phyloP scores from a whole-genome alignment of 2,329 filamentous ascomycete species.

The Proliferodiscus dingleyae region DNA sequence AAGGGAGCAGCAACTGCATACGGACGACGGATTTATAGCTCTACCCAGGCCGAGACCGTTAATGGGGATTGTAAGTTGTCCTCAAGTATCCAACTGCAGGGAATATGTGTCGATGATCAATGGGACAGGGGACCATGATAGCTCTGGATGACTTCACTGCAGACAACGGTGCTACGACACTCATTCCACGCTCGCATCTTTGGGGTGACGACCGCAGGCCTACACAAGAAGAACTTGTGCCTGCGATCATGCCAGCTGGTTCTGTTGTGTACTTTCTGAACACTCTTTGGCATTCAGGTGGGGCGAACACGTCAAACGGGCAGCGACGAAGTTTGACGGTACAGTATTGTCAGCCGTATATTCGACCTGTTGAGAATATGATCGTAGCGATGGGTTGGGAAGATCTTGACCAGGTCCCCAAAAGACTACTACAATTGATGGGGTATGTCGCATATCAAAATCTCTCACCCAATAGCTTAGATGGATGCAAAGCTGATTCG shows the following conservation, averaged over 20 bases:
- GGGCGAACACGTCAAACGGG: slow-evolving; percentile 22
- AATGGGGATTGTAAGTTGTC: slow-evolving; percentile 26
- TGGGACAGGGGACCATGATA: slow-evolving; percentile 28
- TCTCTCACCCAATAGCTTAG: too few species aligned
- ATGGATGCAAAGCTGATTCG: too few species aligned
- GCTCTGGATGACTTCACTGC: slow-evolving; percentile 29
- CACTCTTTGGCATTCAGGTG: slow-evolving; percentile 29
- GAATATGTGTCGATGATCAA: too few species aligned
- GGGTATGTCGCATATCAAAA: too few species aligned
- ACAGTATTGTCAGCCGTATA: slow-evolving; percentile 33
- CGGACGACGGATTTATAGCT: slow-evolving; percentile 30
- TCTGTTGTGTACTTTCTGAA: slow-evolving; percentile 30
- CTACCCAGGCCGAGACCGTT: slow-evolving; percentile 29
- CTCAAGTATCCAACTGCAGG: neutral
- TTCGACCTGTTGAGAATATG: slow-evolving; percentile 36
- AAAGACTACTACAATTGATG: slow-evolving; percentile 24
- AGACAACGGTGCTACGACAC: slow-evolving; percentile 28
- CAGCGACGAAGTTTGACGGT: slow-evolving; percentile 25
- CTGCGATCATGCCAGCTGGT: slow-evolving; percentile 29
- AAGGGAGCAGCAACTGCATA: slow-evolving; percentile 34
- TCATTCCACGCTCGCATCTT: slow-evolving; percentile 29
- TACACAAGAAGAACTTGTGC: slow-evolving; percentile 23
- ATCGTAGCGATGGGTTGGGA: slow-evolving; percentile 33
- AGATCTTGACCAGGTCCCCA: slow-evolving; percentile 25
- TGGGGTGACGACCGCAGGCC: slow-evolving; percentile 29